Base-by-base conservation (phyloP, 495 filamentous ascomycete genomes). In the Podospora fimiseda region DNA sequence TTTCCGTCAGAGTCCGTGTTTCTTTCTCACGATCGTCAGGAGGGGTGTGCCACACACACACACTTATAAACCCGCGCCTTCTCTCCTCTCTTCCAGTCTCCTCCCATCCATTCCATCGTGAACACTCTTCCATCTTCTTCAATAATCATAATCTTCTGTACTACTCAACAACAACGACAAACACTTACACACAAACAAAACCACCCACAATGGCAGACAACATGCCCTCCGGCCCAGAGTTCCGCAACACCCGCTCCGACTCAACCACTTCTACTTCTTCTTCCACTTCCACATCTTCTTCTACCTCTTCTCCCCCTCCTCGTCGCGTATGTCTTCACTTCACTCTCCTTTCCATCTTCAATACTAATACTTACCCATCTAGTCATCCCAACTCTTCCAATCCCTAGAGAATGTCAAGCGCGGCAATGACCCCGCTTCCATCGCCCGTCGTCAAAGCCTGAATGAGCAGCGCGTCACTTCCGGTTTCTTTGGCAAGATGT, bases 401-500 rank as follows among this genome's bases (percentile, higher is more conserved):
- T 55, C 60, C 36, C 67, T 76, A n/a, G 63, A 64, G 42, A 68
- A 59, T 36, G 68, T 72, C 47, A 76, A 75, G 61, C 71, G 73
- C 56, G 52, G 44, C 23, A 58, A 60, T 51, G 72, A 76, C 48
- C 64, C 71, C 9, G 52, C 1, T 43, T 65, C 67, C 1, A 27
- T 70, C 1, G 71, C 71, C 19, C 61, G 73, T 33, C 71, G 73
- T 3, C 66, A 72, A 59, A 74, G 70, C 53, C 56, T 76, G 20
- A 64, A 60, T 51, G 73, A 76, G 44, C 73, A 76, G 66, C 70
- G 67, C 47, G 70, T 70, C 11, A 37, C 53, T 19, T 8, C 62
- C 8, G 73, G 73, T 39, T 69, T 75, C 56, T 59, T 76, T 45
- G 72, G 70, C 11, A 56, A 64, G 58, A 73, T 75, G 72, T 76